phyloP scores from a whole-genome alignment of 1,284 basidiomycete species.

The Athelia sp. region DNA sequence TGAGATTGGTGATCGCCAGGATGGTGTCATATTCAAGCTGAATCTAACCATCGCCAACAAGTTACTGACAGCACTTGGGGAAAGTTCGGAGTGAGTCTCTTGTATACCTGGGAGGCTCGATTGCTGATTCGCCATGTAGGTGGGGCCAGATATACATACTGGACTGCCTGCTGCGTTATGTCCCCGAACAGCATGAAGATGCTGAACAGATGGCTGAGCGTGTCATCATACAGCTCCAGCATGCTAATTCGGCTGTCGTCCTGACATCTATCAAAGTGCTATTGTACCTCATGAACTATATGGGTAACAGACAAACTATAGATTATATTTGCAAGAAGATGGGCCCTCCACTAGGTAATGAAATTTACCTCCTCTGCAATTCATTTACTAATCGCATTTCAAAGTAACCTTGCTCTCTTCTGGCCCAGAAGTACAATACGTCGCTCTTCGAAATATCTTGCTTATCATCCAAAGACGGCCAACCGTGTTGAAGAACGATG shows the following conservation, averaged over 20 bases:
- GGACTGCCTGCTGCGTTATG: constrained; percentile 89
- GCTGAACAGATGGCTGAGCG: constrained; percentile 94
- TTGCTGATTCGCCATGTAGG: constrained; percentile 34
- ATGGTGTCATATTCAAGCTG: constrained; percentile 85
- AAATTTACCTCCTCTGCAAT: neutral
- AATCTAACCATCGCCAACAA: constrained; percentile 83
- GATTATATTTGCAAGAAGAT: constrained; percentile 94
- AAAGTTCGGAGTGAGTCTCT: constrained; percentile 82
- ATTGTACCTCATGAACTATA: constrained; percentile 98
- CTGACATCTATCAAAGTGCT: constrained; percentile 93
- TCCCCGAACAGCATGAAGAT: constrained; percentile 84
- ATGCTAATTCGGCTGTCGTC: constrained; percentile 93
- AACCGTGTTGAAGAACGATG: constrained; percentile 90
- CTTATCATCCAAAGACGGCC: constrained; percentile 95
- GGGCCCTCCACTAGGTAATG: constrained; percentile 88
- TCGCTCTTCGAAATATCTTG: constrained; percentile 94
- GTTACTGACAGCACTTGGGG: constrained; percentile 77
- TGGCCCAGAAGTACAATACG: constrained; percentile 98
- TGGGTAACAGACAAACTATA: constrained; percentile 84
- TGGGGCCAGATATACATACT: constrained; percentile 99
- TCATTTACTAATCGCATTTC: constrained; percentile 2
- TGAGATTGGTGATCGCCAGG: constrained; percentile 87
- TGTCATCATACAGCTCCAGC: constrained; percentile 86
- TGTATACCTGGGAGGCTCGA: neutral
- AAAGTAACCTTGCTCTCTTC: constrained; percentile 91